Conservation (phyloP, 345 rosid genomes). For the Odontarrhena argentea region DNA sequence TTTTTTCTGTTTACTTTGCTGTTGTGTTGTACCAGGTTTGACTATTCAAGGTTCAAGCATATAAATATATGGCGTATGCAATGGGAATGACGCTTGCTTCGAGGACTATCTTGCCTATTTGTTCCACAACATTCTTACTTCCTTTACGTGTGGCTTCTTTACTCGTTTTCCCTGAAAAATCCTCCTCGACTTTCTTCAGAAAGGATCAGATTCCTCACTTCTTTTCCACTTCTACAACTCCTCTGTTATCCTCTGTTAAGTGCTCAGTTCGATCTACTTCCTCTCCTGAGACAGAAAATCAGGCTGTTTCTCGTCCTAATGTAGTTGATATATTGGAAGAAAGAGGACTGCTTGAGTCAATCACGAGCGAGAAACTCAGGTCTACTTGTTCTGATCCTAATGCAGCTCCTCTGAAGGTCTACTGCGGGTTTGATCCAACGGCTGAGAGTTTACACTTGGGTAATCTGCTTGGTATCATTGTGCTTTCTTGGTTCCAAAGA, state of each 20-base stretch:
- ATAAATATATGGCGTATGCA: slow-evolving; percentile 41
- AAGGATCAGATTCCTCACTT: slow-evolving; percentile 29
- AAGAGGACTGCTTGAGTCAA: slow-evolving; percentile 81
- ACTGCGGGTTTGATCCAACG: slow-evolving; percentile 97
- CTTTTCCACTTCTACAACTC: slow-evolving; percentile 33
- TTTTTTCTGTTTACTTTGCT: slow-evolving; percentile 12
- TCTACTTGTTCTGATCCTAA: slow-evolving; percentile 53
- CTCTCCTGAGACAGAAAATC: slow-evolving; percentile 41
- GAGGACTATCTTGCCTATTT: slow-evolving; percentile 43
- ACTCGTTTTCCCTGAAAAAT: slow-evolving; percentile 23
- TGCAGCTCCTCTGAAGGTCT: slow-evolving; percentile 55
- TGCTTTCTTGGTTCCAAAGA: slow-evolving; percentile 91
- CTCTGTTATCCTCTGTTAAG: slow-evolving; percentile 44
- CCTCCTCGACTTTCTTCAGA: slow-evolving; percentile 34
- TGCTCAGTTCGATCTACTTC: slow-evolving; percentile 43
- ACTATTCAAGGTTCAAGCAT: slow-evolving; percentile 13
- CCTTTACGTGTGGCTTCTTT: slow-evolving; percentile 40
- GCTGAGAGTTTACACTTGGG: slow-evolving; percentile 94
- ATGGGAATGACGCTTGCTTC: slow-evolving; percentile 44
- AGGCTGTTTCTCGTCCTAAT: slow-evolving; percentile 45
- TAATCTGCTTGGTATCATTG: slow-evolving; percentile 85
- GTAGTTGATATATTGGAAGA: slow-evolving; percentile 73
- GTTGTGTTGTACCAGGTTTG: slow-evolving; percentile 19
- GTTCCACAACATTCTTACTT: slow-evolving; percentile 41
- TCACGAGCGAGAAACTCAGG: slow-evolving; percentile 78